phyloP scores from a whole-genome alignment of 1,139 yeast genomes.

The Blastobotrys buckinghamii region DNA sequence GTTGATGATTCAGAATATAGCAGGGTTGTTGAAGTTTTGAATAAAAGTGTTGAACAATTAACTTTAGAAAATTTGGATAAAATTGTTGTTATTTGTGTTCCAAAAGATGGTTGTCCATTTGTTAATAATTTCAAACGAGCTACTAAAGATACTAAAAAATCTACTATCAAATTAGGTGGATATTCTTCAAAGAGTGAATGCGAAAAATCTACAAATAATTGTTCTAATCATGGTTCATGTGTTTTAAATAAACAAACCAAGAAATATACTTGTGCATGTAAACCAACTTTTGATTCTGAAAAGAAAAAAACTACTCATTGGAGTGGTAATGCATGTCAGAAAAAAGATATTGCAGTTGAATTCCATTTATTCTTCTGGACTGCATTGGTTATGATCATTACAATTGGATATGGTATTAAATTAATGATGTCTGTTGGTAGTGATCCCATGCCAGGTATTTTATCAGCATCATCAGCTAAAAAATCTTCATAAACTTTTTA shows the following conservation, averaged over 20 bases:
- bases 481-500: too few species aligned
- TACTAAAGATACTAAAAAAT: not conserved
- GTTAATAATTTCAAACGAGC: constrained; percentile 1
- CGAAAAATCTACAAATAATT: constrained; percentile 45
- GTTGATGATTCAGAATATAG: not conserved
- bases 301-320: constrained; percentile 51
- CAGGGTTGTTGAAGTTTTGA: not conserved
- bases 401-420: constrained; percentile 49
- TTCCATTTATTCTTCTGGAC: constrained; percentile 69
- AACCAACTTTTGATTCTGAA: constrained; percentile 43
- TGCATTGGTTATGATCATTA: constrained; percentile 41
- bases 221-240: constrained; percentile 63
- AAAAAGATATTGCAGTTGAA: constrained; percentile 58
- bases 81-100: constrained; percentile 22
- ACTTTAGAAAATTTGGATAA: constrained; percentile 13
- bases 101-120: constrained; percentile 17
- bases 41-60: constrained; percentile 5
- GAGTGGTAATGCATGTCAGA: constrained; percentile 63
- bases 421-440: constrained; percentile 49
- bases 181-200: constrained; percentile 44
- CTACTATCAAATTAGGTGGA: too few species aligned
- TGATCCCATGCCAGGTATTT: constrained; percentile 63
- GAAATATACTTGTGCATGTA: constrained; percentile 53
- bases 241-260: constrained; percentile 33
- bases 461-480: constrained; percentile 24